A percentile compares a stretch with the other conserved stretches of the same genome.
These are phyloP conservation scores for Penicillium digitatum DNA, from an alignment of 2,329 filamentous ascomycete species.

Conservation along the genomic window DNA sequence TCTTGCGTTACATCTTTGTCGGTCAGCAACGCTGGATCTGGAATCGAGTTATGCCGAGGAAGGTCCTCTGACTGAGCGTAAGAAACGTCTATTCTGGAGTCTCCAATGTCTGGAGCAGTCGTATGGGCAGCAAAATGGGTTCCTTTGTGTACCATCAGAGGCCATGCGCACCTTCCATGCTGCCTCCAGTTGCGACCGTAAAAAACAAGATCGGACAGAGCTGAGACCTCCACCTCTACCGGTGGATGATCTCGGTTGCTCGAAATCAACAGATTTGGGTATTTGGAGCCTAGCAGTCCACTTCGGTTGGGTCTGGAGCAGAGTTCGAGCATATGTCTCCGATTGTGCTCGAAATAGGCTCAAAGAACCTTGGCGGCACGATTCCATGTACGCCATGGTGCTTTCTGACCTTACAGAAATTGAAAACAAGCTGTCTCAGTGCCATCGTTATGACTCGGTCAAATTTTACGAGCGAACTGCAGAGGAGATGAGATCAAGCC, in stretches of 20 bases:
- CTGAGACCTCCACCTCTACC: constrained; percentile 44
- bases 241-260: constrained; percentile 44
- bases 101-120: constrained; percentile 50
- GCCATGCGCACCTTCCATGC: constrained; percentile 38
- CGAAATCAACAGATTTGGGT: constrained; percentile 41
- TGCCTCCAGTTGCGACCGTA: constrained; percentile 17
- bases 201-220: constrained; percentile 26
- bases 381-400: constrained; percentile 51
- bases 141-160: constrained; percentile 43
- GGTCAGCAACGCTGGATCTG: constrained; percentile 49
- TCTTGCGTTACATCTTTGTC: constrained; percentile 50
- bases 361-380: constrained; percentile 51
- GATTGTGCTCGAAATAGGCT: constrained; percentile 48
- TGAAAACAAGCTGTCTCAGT: constrained; percentile 46
- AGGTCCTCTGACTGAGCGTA: constrained; percentile 42
- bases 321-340: constrained; percentile 44
- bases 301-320: constrained; percentile 53
- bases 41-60: constrained; percentile 39
- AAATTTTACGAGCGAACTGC: constrained; percentile 51
- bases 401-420: constrained; percentile 52
- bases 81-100: constrained; percentile 52
- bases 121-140: constrained; percentile 48
- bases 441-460: constrained; percentile 52
- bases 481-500: constrained; percentile 45
- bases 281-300: constrained; percentile 52